Conservation (phyloP, 164 flowering plant species). For the Cinnamomum micranthum region DNA sequence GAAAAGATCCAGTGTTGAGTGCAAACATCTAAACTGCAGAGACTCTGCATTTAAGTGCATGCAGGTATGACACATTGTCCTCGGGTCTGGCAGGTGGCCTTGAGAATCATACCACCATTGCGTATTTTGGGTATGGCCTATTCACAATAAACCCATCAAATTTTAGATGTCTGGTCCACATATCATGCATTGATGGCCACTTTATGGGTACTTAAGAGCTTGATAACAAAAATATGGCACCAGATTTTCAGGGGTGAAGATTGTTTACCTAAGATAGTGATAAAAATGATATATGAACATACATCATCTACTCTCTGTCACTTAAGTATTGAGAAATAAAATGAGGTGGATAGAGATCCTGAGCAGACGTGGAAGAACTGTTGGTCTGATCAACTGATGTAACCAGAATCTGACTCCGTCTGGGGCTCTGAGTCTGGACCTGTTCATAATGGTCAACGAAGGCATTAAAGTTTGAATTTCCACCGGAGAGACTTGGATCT, state of each 20-base stretch:
- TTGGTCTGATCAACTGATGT: constrained; percentile 21
- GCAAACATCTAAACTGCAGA: not conserved
- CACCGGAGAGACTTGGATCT: constrained; percentile 7
- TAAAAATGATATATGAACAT: not conserved
- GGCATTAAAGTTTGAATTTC: constrained; percentile 7
- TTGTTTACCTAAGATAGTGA: not conserved
- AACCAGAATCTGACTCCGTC: constrained; percentile 2
- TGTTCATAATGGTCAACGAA: constrained; percentile 4
- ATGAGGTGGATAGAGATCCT: constrained; percentile 39
- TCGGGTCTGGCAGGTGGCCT: not conserved
- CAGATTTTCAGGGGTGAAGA: not conserved
- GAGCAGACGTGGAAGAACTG: constrained; percentile 24
- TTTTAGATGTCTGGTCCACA: not conserved
- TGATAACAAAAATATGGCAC: not conserved
- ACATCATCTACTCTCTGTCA: not conserved
- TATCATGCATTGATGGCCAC: no score
- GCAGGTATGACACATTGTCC: not conserved
- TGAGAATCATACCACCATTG: not conserved
- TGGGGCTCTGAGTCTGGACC: constrained; percentile 10
- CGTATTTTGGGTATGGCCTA: not conserved
- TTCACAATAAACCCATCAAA: not conserved
- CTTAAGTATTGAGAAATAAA: constrained; percentile 23
- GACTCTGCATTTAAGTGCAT: not conserved
- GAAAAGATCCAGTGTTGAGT: not conserved
- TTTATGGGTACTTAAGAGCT: not conserved